Percentiles rank a stretch among this genome's conserved stretches.
Evolutionary conservation across 2,329 filamentous ascomycete genomes (phyloP).

Genomic region (Aspergillus sp.): DNA sequence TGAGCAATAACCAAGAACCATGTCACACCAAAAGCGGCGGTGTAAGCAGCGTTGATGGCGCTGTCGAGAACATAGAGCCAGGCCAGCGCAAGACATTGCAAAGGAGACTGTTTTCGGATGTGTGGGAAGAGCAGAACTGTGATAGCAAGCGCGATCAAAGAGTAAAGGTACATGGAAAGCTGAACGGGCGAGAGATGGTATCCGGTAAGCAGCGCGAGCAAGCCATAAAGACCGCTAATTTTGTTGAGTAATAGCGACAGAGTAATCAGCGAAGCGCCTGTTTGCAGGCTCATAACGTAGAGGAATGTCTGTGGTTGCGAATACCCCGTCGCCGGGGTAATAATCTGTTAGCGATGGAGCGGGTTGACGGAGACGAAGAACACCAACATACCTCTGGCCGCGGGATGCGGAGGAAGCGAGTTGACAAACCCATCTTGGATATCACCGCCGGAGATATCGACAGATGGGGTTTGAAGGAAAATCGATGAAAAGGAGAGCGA

Average conservation of each 20-base stretch:
- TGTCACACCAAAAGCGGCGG: slow-evolving; percentile 73
- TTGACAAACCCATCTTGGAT: slow-evolving; percentile 38
- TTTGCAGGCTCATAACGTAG: slow-evolving; percentile 80
- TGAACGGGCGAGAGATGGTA: slow-evolving; percentile 79
- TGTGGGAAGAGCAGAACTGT: slow-evolving; percentile 73
- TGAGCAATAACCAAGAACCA: slow-evolving; percentile 79
- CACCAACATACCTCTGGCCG: slow-evolving; percentile 47
- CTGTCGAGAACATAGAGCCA: slow-evolving; percentile 86
- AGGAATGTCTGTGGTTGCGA: slow-evolving; percentile 67
- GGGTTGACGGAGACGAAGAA: slow-evolving; percentile 1
- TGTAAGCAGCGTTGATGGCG: slow-evolving; percentile 77
- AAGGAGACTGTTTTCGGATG: slow-evolving; percentile 73
- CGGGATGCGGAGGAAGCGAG: slow-evolving; percentile 49
- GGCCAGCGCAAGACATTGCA: slow-evolving; percentile 77
- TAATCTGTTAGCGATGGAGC: slow-evolving; percentile 15
- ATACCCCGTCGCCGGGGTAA: slow-evolving; percentile 10
- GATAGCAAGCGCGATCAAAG: slow-evolving; percentile 66
- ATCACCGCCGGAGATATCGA: slow-evolving; percentile 18
- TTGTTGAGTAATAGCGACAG: slow-evolving; percentile 88
- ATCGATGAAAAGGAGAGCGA: slow-evolving; percentile 16
- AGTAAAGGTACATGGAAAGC: slow-evolving; percentile 90
- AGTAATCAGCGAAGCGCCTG: slow-evolving; percentile 80
- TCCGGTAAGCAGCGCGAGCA: slow-evolving; percentile 85
- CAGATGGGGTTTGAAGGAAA: slow-evolving; percentile 7
- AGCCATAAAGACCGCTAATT: slow-evolving; percentile 83